Evolutionary conservation across 176 grass and related monocot species (phyloP).

Genomic region (Tillandsia leiboldiana): DNA sequence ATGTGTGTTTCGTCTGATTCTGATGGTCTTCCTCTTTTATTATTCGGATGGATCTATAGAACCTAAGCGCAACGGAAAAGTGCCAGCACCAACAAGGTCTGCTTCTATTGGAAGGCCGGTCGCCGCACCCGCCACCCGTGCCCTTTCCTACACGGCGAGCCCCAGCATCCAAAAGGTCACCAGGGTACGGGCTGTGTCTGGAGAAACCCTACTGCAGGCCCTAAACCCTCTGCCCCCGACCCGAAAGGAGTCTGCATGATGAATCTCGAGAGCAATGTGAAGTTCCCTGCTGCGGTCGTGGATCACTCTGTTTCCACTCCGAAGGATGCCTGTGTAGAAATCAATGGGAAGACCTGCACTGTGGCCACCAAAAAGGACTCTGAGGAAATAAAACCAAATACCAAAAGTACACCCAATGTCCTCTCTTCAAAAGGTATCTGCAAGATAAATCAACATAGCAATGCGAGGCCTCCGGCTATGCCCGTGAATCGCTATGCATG

Average conservation of each 20-base stretch:
- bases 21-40: background rate
- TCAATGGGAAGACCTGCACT: too few species aligned
- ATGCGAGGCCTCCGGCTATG: background rate
- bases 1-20: background rate
- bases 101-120: slow-evolving; percentile 15
- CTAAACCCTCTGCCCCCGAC: slow-evolving; percentile 6
- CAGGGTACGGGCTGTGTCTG: slow-evolving; percentile 36
- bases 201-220: slow-evolving; percentile 40
- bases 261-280: too few species aligned
- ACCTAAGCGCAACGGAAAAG: background rate
- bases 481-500: background rate
- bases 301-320: too few species aligned
- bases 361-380: too few species aligned
- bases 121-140: slow-evolving; percentile 10
- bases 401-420: too few species aligned
- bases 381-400: too few species aligned
- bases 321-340: too few species aligned
- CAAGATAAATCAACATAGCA: background rate
- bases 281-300: too few species aligned
- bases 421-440: too few species aligned
- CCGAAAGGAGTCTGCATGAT: too few species aligned
- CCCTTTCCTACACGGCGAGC: slow-evolving; percentile 15
- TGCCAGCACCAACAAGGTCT: slow-evolving; percentile 11
- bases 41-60: background rate
- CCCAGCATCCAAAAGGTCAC: background rate